These are phyloP conservation scores for Durotheca rogersii DNA, from an alignment of 495 filamentous ascomycete genomes.

Conservation along the genomic window DNA sequence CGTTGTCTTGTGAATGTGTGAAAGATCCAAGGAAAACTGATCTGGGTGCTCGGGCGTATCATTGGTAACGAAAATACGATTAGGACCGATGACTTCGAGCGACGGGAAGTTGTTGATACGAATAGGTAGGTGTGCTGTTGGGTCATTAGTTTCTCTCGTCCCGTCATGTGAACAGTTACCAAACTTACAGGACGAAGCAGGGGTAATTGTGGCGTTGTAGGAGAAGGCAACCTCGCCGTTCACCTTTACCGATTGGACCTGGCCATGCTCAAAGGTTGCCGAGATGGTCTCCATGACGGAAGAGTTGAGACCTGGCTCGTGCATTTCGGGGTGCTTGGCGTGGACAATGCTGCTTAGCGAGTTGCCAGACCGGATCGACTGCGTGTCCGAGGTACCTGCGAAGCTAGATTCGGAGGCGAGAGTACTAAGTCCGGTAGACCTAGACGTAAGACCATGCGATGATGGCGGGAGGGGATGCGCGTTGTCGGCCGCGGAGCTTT, in stretches of 20 bases:
- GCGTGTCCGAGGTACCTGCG: slow-evolving; percentile 71
- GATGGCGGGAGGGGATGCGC: slow-evolving; percentile 43
- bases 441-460: slow-evolving; percentile 44
- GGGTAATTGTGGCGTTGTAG: slow-evolving; percentile 64
- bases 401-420: slow-evolving; percentile 54
- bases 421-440: slow-evolving; percentile 44
- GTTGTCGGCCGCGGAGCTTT: slow-evolving; percentile 44
- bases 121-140: slow-evolving; percentile 60
- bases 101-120: slow-evolving; percentile 85
- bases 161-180: not conserved
- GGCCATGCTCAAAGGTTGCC: slow-evolving; percentile 75
- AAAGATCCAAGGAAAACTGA: slow-evolving; percentile 74
- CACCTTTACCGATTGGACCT: slow-evolving; percentile 68
- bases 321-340: slow-evolving; percentile 78
- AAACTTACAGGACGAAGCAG: slow-evolving; percentile 39
- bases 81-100: slow-evolving; percentile 94
- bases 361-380: slow-evolving; percentile 85
- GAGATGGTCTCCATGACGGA: slow-evolving; percentile 91
- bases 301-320: slow-evolving; percentile 77
- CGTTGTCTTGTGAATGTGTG: slow-evolving; percentile 67
- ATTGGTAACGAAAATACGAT: slow-evolving; percentile 81
- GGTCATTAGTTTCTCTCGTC: slow-evolving; percentile 3
- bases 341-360: slow-evolving; percentile 65
- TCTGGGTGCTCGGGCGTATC: slow-evolving; percentile 66
- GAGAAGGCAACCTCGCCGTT: slow-evolving; percentile 89